Base-by-base conservation (phyloP, 2,329 filamentous ascomycete species). In the Grosmannia clavigera region DNA sequence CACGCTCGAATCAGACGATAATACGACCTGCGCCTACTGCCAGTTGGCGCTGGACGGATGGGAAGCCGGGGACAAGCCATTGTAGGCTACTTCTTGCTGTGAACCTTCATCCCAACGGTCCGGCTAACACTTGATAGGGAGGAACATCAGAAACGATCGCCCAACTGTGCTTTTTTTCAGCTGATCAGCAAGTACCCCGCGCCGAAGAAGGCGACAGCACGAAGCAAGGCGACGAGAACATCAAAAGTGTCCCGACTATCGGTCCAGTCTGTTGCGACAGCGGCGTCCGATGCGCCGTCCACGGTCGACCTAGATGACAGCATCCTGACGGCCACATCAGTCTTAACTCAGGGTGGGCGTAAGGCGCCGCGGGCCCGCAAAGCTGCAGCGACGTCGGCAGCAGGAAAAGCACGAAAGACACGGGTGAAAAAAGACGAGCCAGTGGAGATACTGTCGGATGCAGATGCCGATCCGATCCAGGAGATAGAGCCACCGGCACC, bases 11-110 rank as follows among this genome's bases (percentile, higher is more conserved):
- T 90, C 85, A 14, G 86, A 94, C 65, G 94, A 99, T 71, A 89
- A 92, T 75, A 89, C 90, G 11, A 94, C 88, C 12, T 99, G 94
- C 70, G 81, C 88, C 33, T 96, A 97, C 73, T 99, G 94, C 75
- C 84, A 88, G 61, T 75, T 97, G 19, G 90, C 87, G 12, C 80
- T 99, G 12, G 92, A 97, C 71, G 91, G 91, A 7, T 99, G 95
- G 94, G 94, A 97, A 69, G 86, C 87, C 1, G 85, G 86, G 61
- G 94, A 99, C 71, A 90, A 95, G 69, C 94, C 94, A 63, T 82
- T 87, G 85, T 91, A 71, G 73, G 87, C 9, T 11, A 5, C 43
- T 22, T 51, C 12, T 38, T 46, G 35, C 7, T 56, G 11, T 25
- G 10, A 46, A 54, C 22, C 3, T 31, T 19, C 2, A 3, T 11